Percentiles rank a stretch among this genome's conserved stretches.
Evolutionary conservation across 2,329 filamentous ascomycete genomes (phyloP).

Genomic region (Xylaria sp.): DNA sequence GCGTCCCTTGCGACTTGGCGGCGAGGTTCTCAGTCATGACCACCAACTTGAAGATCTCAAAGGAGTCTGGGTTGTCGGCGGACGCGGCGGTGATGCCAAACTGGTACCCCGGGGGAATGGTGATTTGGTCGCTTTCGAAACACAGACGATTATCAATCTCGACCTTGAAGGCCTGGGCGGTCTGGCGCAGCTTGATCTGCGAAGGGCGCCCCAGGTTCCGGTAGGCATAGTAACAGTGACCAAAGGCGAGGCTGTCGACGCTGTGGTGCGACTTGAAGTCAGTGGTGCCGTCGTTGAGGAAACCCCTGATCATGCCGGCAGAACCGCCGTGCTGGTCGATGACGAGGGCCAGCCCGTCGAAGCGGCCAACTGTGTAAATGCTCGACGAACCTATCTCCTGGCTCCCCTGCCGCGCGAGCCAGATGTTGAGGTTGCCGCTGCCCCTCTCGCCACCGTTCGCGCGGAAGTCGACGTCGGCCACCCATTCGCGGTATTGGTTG

Average conservation of each 20-base stretch:
- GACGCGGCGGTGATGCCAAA: constrained; percentile 90
- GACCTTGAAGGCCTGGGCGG: constrained; percentile 74
- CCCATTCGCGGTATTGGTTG: constrained; percentile 76
- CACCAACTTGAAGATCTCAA: constrained; percentile 89
- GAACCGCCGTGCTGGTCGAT: constrained; percentile 83
- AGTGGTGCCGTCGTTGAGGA: constrained; percentile 88
- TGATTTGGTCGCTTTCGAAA: constrained; percentile 84
- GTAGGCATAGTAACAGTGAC: constrained; percentile 90
- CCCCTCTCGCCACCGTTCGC: constrained; percentile 85
- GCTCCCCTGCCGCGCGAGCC: constrained; percentile 80
- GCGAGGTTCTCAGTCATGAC: constrained; percentile 68
- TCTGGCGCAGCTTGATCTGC: constrained; percentile 77
- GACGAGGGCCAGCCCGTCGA: constrained; percentile 90
- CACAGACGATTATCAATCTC: constrained; percentile 82
- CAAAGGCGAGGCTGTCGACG: constrained; percentile 89
- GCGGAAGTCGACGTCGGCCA: constrained; percentile 86
- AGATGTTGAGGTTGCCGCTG: constrained; percentile 91
- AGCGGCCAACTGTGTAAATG: constrained; percentile 84
- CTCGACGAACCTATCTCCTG: constrained; percentile 74
- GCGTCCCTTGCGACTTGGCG: constrained; percentile 48
- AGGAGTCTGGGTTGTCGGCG: constrained; percentile 91
- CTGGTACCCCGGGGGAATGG: constrained; percentile 80
- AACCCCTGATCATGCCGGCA: constrained; percentile 86
- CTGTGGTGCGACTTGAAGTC: constrained; percentile 81
- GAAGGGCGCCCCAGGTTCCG: constrained; percentile 90